Conservation (phyloP, 352 stramenopile species). For the Globisporangium polare region DNA sequence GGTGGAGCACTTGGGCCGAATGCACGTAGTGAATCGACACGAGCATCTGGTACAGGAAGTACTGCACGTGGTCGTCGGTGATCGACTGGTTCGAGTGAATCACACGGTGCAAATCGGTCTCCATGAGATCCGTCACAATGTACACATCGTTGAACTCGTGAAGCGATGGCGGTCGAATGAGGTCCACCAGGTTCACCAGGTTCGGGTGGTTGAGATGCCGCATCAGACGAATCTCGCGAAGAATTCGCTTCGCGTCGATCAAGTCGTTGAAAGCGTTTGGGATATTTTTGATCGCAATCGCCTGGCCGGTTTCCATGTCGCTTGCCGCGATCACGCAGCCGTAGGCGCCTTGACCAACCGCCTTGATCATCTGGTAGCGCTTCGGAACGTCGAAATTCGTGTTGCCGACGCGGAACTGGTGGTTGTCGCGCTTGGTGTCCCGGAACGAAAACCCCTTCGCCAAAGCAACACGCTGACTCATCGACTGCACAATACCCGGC, state of each 20-base stretch:
- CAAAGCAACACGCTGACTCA: conserved; percentile 56
- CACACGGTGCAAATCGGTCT: conserved; percentile 72
- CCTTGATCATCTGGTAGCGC: conserved; percentile 88
- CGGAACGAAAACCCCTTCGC: conserved; percentile 78
- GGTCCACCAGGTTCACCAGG: conserved; percentile 76
- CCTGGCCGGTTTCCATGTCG: conserved; percentile 80
- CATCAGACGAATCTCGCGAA: conserved; percentile 88
- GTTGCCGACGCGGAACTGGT: conserved; percentile 85
- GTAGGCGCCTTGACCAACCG: conserved; percentile 89
- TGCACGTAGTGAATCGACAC: conserved; percentile 78
- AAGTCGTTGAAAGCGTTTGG: conserved; percentile 91
- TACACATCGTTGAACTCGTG: conserved; percentile 90
- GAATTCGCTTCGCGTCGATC: conserved; percentile 84
- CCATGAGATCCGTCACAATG: conserved; percentile 78
- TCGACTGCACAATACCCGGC: conserved; percentile 33
- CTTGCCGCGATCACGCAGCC: conserved; percentile 89
- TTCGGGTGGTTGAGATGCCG: conserved; percentile 83
- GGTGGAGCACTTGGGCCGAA: conserved; percentile 72
- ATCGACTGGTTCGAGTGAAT: conserved; percentile 83
- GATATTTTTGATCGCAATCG: conserved; percentile 96
- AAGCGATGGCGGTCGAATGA: conserved; percentile 73
- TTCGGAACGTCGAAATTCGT: conserved; percentile 84
- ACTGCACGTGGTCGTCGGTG: conserved; percentile 75
- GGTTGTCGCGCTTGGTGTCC: conserved; percentile 81
- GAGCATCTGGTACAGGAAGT: conserved; percentile 81